Percentiles rank a stretch among this genome's conserved stretches.
Conservation (phyloP, 108 stramenopile genomes). For the Conticribra guillardii region DNA sequence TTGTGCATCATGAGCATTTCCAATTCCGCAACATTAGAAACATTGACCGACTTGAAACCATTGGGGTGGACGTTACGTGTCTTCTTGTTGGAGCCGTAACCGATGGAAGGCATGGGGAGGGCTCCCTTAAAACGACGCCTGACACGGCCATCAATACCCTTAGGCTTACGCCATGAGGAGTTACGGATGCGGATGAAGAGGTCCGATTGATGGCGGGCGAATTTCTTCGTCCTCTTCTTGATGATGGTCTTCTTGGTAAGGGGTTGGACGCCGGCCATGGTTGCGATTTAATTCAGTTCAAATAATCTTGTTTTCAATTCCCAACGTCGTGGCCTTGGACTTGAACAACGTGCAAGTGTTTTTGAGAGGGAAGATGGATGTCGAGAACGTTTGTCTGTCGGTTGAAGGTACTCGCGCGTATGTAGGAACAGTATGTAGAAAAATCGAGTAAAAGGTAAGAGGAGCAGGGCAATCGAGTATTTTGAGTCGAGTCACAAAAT, state of each 20-base stretch:
- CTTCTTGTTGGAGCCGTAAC: conserved; percentile 99
- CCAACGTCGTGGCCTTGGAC: no score
- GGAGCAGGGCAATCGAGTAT: no score
- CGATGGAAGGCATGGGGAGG: conserved; percentile 97
- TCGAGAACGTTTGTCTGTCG: no score
- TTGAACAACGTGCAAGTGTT: no score
- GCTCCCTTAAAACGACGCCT: conserved; percentile 99
- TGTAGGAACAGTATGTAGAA: no score
- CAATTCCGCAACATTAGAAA: conserved; percentile 95
- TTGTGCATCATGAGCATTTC: conserved; percentile 99
- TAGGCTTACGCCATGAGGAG: conserved; percentile 98
- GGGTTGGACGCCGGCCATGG: conserved; percentile 91
- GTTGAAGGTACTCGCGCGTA: no score
- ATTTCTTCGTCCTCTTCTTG: conserved; percentile 99
- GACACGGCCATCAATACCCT: conserved; percentile 99
- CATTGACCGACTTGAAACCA: conserved; percentile 98
- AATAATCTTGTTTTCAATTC: background rate
- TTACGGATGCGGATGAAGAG: conserved; percentile 95
- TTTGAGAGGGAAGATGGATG: background rate
- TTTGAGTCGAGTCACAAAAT: no score
- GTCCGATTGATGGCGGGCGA: conserved; percentile 98
- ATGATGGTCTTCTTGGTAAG: conserved; percentile 96
- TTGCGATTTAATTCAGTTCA: conserved; percentile 28
- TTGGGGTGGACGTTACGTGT: conserved; percentile 97
- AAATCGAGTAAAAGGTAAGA: no score